phyloP scores from a whole-genome alignment of 768 basidiomycete genomes.

The Serendipita sp. region DNA sequence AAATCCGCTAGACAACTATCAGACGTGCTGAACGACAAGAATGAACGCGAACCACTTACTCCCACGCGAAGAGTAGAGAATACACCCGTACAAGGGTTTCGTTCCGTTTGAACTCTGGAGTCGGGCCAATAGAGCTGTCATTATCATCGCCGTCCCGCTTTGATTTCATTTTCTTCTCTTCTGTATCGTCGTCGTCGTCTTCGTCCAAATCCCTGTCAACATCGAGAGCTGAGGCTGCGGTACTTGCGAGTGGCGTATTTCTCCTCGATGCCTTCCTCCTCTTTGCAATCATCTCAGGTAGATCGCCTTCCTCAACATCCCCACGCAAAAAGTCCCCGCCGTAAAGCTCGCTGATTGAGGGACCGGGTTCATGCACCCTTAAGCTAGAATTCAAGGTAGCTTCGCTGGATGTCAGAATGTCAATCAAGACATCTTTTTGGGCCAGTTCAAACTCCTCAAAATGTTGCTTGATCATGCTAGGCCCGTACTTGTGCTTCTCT shows the following conservation, averaged over 20 bases:
- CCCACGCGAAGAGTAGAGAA: constrained; percentile 17
- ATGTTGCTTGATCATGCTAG: constrained; percentile 4
- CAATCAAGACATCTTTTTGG: constrained; percentile 15
- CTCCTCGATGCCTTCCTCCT: background rate
- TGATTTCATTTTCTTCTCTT: background rate
- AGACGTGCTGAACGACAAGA: constrained; percentile 9
- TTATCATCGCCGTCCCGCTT: constrained; percentile 5
- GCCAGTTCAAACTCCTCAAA: constrained; percentile 14
- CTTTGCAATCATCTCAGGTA: background rate
- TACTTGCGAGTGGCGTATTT: background rate
- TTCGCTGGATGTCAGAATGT: constrained; percentile 12
- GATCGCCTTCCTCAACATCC: constrained; percentile 8
- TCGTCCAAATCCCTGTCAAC: background rate
- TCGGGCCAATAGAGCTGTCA: background rate
- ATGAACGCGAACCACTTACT: constrained; percentile 11
- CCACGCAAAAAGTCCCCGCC: constrained; percentile 12
- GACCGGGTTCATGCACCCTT: constrained; percentile 13
- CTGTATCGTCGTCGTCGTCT: constrained; percentile 12
- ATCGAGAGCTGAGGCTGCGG: background rate
- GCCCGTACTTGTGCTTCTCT: background rate
- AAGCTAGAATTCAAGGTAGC: constrained; percentile 10
- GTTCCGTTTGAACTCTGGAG: background rate
- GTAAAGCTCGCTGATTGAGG: constrained; percentile 13
- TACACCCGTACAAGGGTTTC: constrained; percentile 14
- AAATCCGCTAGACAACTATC: constrained; percentile 13